Base-by-base conservation (phyloP, 371 early-diverging fungal genomes). In the Homolaphlyctis polyrhiza region DNA sequence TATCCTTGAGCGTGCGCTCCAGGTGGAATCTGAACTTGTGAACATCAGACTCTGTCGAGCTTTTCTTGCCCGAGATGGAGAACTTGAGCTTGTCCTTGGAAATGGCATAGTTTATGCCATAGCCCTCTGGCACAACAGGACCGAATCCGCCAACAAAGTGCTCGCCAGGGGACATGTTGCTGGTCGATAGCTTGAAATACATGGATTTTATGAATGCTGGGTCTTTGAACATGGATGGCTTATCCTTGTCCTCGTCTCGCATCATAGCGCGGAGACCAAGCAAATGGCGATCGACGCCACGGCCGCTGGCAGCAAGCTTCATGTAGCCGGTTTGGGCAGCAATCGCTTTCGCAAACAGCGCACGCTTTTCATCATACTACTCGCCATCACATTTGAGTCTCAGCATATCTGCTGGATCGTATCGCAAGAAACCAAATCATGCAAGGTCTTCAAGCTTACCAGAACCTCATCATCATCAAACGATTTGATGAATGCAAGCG, bases 71-170 rank as follows among this genome's bases (percentile, higher is more conserved):
- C 27, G 87, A 85, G 27, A 95, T 83, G 52, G 88, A 87, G 73
- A 94, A 87, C 71, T 91, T 90, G 35, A 94, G 76, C 28, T 81
- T 77, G 50, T 87, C 85, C 69, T 86, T 87, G 43, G 85, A 91
- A 58, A 96, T 88, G 2, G 91, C 89, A 65, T 96, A 96, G 69
- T 90, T 91, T 66, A 91, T 66, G 49, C 97, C 85, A 73, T 91
- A 87, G 50, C 95, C 96, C 70, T 91, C 83, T 61, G 86, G 72
- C 35, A 71, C 73, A 30, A 87, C 87, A 0, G 91, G 86, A 16
- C 91, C 92, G 66, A 92, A 92, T 1, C 91, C 91, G 58, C 89
- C 89, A 74, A 85, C 87, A 71, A 90, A 85, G 51, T 69, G 62
- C 35, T 76, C 79, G 6, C 91, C 92, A 1, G 91, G 89, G 0